Conservation (phyloP, 73 alveolate genomes). For the Diophrys sp. region DNA sequence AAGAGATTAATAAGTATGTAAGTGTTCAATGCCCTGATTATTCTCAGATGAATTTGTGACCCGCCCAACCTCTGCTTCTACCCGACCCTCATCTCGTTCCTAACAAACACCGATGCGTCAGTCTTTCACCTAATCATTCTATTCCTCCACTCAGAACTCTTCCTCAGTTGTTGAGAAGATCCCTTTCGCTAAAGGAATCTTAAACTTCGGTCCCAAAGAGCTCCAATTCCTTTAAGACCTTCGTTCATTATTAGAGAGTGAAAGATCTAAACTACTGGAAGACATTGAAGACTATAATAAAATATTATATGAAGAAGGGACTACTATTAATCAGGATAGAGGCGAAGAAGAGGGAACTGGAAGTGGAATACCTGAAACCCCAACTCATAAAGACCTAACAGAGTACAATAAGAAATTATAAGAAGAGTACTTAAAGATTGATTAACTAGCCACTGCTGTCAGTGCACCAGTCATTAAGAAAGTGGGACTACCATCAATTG, state of each 20-base stretch:
- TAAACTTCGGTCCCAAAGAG: slow-evolving; percentile 5
- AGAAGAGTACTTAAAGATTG: background rate
- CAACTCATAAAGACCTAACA: background rate
- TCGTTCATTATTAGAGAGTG: background rate
- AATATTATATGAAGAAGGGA: slow-evolving; percentile 4
- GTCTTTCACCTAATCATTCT: background rate
- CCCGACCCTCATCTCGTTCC: background rate
- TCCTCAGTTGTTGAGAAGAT: background rate
- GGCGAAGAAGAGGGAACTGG: background rate
- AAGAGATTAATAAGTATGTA: slow-evolving; percentile 8
- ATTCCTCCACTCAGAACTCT: background rate
- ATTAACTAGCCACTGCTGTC: background rate
- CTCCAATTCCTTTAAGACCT: background rate
- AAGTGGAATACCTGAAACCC: background rate
- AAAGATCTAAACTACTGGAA: background rate
- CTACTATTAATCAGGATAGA: too few relatives aligned
- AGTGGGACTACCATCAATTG: too few relatives aligned
- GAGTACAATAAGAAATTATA: background rate
- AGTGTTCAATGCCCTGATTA: background rate
- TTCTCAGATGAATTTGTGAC: background rate
- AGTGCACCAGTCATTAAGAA: too few relatives aligned
- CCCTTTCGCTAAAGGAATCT: background rate
- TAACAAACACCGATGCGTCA: background rate
- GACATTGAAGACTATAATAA: slow-evolving; percentile 9
- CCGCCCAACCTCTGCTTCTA: slow-evolving; percentile 3